Base-by-base conservation (phyloP, 345 rosid species). In the Arabidopsis suecica region DNA sequence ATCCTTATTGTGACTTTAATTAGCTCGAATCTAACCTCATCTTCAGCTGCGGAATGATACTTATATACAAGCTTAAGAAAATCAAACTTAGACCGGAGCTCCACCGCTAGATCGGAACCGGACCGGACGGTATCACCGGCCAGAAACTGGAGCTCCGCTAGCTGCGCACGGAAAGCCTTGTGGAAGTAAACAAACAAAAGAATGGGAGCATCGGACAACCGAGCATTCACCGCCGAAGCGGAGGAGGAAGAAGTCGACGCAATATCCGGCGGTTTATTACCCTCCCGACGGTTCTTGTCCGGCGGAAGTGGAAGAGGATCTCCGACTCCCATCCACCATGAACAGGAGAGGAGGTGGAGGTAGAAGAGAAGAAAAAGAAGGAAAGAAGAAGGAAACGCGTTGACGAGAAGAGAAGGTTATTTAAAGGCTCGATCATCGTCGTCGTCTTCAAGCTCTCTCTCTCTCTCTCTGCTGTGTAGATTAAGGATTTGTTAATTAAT, bases 21-120 rank as follows among this genome's bases (percentile, higher is more conserved):
- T 16, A 18, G 53, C 53, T 48, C 9, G 0, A 48, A 48, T 48
- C 85, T 68, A 38, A 89, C 97, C 96, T 87, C 91, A 48, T 91
- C 96, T 78, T 91, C 91, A 16, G 86, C 86, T 33, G 87, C 87
- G 57, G 84, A 76, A 73, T 89, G 96, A 82, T 88, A 88, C 79
- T 82, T 78, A 10, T 82, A 79, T 0, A 83, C 91, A 74, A 88
- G 89, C 80, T 84, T 87, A 45, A 91, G 40, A 59, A 89, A 91
- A 61, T 87, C 85, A 54, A 91, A 85, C 74, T 87, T 78, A 58
- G 78, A 72, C 9, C 71, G 82, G 56, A 89, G 90, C 79, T 84
- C 87, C 67, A n/a, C 38, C 44, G 59, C 72, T 13, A 71, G 59
- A 69, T 80, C 13, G 16, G 36, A 67, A 40, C 75, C 80, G 16